phyloP scores from a whole-genome alignment of 305 asterid species.

The Nicotiana rustica region DNA sequence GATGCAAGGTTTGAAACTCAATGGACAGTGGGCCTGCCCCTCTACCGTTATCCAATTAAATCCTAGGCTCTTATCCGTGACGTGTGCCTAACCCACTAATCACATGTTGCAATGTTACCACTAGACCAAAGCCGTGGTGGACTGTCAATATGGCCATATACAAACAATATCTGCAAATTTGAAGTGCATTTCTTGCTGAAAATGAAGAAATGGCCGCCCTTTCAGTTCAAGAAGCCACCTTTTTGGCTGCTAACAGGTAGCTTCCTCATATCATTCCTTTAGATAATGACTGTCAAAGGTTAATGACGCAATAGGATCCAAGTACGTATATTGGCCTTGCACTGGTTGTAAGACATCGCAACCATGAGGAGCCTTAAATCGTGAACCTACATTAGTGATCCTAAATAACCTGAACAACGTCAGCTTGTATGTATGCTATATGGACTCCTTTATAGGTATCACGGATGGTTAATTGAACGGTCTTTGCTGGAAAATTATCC shows the following conservation, averaged over 20 bases:
- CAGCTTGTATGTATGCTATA: not conserved
- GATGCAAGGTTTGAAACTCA: not conserved
- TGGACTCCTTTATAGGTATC: not conserved
- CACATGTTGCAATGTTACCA: no score
- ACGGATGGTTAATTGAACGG: no score
- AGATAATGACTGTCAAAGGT: not conserved
- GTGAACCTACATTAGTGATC: not conserved
- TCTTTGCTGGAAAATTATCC: no score
- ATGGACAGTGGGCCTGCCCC: not conserved
- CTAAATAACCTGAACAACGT: slow-evolving; percentile 35
- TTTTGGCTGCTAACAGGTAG: not conserved
- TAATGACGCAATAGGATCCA: not conserved
- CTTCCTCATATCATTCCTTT: not conserved
- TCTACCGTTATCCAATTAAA: no score
- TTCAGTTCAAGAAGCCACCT: slow-evolving; percentile 8
- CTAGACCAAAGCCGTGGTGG: no score
- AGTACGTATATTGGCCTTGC: not conserved
- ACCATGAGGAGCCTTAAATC: slow-evolving; percentile 29
- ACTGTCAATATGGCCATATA: no score
- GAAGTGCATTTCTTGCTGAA: not conserved
- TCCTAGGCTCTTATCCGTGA: no score
- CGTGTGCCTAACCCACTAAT: no score
- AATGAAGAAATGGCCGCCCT: not conserved
- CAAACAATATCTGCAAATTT: not conserved
- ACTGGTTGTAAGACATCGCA: not conserved